Conservation (phyloP, 306 rosid genomes). For the Prunus mume region DNA sequence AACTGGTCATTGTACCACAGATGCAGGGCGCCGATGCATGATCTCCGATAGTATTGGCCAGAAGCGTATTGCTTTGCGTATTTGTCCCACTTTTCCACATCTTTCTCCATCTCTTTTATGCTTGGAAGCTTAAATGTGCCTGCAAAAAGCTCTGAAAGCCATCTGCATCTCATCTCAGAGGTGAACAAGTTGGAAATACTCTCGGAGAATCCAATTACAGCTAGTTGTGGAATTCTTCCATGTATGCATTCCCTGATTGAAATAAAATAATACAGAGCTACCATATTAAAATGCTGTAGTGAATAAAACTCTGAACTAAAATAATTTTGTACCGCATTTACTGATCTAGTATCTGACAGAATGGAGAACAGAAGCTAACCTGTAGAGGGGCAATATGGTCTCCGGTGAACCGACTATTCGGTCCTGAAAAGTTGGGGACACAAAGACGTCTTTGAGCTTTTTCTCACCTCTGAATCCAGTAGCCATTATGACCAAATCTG, state of each 20-base stretch:
- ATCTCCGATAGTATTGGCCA: constrained; percentile 37
- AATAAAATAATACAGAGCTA: neutral
- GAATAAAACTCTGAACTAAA: no score
- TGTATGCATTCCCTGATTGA: constrained; percentile 41
- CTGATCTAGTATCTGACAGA: no score
- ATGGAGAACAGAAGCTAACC: constrained; percentile 28
- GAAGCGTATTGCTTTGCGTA: constrained; percentile 30
- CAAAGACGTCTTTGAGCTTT: constrained; percentile 53
- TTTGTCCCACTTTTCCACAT: constrained; percentile 42
- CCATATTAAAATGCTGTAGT: no score
- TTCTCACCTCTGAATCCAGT: constrained; percentile 59
- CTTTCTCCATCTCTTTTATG: constrained; percentile 56
- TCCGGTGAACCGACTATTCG: constrained; percentile 32
- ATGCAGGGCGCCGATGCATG: constrained; percentile 44
- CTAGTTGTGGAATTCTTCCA: constrained; percentile 42
- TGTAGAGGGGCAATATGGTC: constrained; percentile 47
- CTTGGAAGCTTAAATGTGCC: constrained; percentile 54
- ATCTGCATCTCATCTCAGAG: constrained; percentile 62
- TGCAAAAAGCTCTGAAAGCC: constrained; percentile 60
- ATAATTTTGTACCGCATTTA: no score
- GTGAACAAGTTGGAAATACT: constrained; percentile 45
- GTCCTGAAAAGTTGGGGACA: constrained; percentile 47
- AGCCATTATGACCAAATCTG: constrained; percentile 63
- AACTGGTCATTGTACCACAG: constrained; percentile 55
- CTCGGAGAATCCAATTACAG: constrained; percentile 46